Conservation (phyloP, 768 basidiomycete species). For the Gelatoporia subvermispora region DNA sequence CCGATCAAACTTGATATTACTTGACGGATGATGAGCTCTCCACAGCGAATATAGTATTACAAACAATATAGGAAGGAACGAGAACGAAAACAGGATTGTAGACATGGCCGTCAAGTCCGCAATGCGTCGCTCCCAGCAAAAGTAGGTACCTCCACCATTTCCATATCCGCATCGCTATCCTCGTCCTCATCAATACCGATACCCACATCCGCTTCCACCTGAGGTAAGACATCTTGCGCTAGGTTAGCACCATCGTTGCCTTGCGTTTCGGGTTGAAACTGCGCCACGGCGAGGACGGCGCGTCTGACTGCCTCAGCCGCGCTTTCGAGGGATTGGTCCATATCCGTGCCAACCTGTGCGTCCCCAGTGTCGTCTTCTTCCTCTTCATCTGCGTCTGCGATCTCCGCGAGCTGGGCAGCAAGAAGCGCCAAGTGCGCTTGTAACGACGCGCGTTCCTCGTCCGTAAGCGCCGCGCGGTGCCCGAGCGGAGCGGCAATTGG, state of each 20-base stretch:
- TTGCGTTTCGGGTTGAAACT: background rate
- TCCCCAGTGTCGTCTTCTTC: constrained; percentile 16
- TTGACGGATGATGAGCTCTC: too few species aligned
- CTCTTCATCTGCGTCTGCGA: constrained; percentile 38
- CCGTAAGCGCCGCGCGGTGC: constrained; percentile 24
- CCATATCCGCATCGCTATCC: constrained; percentile 27
- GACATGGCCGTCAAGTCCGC: constrained; percentile 1
- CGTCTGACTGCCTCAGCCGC: background rate
- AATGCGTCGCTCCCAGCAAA: constrained; percentile 1
- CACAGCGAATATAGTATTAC: too few species aligned
- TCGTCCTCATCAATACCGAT: constrained; percentile 9
- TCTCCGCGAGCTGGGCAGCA: constrained; percentile 67
- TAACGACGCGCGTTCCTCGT: constrained; percentile 55
- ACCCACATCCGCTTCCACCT: constrained; percentile 9
- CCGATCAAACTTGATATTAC: too few species aligned
- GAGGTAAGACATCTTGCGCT: constrained; percentile 1
- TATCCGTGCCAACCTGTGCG: constrained; percentile 4
- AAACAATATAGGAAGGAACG: too few species aligned
- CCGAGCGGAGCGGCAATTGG: constrained; percentile 5
- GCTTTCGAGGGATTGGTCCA: constrained; percentile 11
- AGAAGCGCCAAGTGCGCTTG: constrained; percentile 71
- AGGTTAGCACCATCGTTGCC: background rate
- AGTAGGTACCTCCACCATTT: constrained; percentile 21
- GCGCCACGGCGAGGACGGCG: background rate
- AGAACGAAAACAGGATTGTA: too few species aligned